A percentile compares a stretch with the other conserved stretches of the same genome.
phyloP scores from a whole-genome alignment of 331 rosid genomes.

The Cydonia oblonga region DNA sequence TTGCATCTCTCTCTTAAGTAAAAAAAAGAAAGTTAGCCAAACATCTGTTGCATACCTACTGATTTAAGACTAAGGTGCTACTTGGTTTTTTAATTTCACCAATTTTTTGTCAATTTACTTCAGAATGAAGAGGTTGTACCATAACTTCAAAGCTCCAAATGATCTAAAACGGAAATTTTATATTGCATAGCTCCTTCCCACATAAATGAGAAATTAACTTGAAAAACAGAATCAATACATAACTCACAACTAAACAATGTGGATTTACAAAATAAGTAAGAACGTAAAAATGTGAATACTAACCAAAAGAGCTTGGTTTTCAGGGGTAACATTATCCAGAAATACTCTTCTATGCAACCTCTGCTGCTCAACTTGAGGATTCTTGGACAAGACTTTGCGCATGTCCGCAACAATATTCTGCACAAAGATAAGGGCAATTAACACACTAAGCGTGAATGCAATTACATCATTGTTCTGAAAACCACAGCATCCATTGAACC shows the following conservation, averaged over 20 bases:
- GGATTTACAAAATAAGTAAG: neutral
- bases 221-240: neutral
- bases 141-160: neutral
- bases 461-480: neutral
- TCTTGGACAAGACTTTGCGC: slow-evolving; percentile 93
- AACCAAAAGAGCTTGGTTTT: slow-evolving; percentile 85
- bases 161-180: neutral
- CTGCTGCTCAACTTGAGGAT: slow-evolving; percentile 94
- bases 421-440: slow-evolving; percentile 16
- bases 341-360: slow-evolving; percentile 92
- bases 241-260: neutral
- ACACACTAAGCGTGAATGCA: slow-evolving; percentile 8
- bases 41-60: neutral
- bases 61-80: neutral
- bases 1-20: neutral
- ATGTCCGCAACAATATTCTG: slow-evolving; percentile 94
- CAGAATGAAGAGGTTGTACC: neutral
- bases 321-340: slow-evolving; percentile 69
- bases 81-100: neutral
- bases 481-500: neutral
- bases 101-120: neutral
- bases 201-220: neutral
- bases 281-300: slow-evolving; percentile 25
- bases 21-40: neutral
- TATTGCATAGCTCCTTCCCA: neutral